Evolutionary conservation across 371 early-diverging fungal genomes (phyloP), one percentile per base, ranked within the genome.

Genomic region (Apophysomyces trapeziformis): DNA sequence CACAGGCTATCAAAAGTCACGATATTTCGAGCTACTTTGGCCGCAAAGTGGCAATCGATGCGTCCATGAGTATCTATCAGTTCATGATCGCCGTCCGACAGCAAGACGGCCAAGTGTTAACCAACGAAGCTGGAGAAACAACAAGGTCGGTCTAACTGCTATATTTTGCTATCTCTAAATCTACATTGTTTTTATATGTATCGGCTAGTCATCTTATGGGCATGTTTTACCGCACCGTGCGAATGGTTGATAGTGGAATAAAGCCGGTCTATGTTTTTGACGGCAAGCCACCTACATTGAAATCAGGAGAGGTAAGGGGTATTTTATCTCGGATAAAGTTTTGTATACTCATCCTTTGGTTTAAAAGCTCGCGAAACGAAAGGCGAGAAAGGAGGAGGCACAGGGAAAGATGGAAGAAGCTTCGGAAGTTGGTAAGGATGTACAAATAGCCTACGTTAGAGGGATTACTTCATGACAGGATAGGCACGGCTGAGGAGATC

Each of bases 261-360:
- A 97, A 96, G 70, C 99, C 99, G 0, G 87, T 94, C 2, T 99
- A 98, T 82, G 99, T 99, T 14, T 99, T 99, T 88, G 99, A 99
- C 76, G 99, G 99, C 44, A 95, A 94, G 67, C 99, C 99, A 36
- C 99, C 99, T 6, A 90, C 83, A 0, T 67, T 99, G 72, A 99
- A 99, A 76, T 90, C 93, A 4, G 94, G 92, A 41, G 98, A 99
- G 83, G 93, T 95, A 83, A 54, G 65, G 14, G 35, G 26, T 32
- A 18, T 36, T 39, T 26, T 58, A 13, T 41, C 16, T 14, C 45
- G 57, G 12, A 68, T 39, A 47, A 43, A 12, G 43, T 11, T 36
- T 11, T 14, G 12, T 12, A 47, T 16, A 9, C 39, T 26, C 16
- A 21, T 12, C 35, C 18, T 39, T 16, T 64, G 18, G 5, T 18